These are phyloP conservation scores for Alloteropsis semialata DNA, from an alignment of 176 grass and related monocot genomes.

Conservation along the genomic window DNA sequence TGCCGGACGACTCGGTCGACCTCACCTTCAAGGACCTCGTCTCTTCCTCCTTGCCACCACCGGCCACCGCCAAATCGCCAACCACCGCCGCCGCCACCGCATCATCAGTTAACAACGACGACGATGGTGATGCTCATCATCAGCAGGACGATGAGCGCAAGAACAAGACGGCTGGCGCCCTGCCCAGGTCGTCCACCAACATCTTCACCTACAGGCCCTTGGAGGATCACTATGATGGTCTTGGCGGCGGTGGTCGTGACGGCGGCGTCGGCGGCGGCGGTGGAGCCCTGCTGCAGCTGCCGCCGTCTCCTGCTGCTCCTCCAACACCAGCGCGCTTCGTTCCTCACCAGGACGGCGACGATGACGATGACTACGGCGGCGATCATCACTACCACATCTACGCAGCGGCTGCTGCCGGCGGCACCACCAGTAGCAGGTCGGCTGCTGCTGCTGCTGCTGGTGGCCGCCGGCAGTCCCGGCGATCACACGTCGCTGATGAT, in stretches of 20 bases:
- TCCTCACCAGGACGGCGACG: neutral
- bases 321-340: neutral
- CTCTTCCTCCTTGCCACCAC: neutral
- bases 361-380: neutral
- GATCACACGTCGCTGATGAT: neutral
- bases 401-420: neutral
- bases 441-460: neutral
- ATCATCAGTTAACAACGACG: neutral
- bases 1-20: conserved; percentile 66
- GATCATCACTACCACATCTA: neutral
- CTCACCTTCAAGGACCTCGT: conserved; percentile 66
- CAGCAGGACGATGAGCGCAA: neutral
- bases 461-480: neutral
- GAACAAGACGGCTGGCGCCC: neutral
- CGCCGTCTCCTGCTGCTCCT: neutral
- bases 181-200: conserved; percentile 42
- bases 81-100: neutral
- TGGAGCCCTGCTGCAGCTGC: neutral
- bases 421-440: neutral
- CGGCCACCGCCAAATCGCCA: neutral
- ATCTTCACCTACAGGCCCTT: conserved; percentile 50
- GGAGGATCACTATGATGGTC: neutral
- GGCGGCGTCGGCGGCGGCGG: neutral
- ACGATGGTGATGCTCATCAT: neutral
- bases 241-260: neutral